Evolutionary conservation across 2,329 filamentous ascomycete species (phyloP).

Genomic region (Ophiocordyceps robertsii): DNA sequence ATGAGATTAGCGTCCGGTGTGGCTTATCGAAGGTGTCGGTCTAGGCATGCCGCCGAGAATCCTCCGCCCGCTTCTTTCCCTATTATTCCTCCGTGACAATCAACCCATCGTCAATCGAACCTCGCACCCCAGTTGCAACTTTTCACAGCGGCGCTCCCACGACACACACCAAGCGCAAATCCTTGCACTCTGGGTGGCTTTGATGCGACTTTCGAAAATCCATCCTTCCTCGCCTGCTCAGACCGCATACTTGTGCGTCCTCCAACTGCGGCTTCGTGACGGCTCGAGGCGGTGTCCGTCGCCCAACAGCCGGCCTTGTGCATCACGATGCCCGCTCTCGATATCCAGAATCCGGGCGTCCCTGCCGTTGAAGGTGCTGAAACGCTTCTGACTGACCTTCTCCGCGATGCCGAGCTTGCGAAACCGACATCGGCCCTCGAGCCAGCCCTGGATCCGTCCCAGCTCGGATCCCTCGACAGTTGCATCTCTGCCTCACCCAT

Average conservation of each 20-base stretch:
- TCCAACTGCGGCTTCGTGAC: neutral
- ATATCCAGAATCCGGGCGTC: constrained; percentile 31
- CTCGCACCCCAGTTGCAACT: no score
- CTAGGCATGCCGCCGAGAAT: no score
- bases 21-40: no score
- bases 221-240: no score
- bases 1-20: no score
- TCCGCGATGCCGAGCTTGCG: constrained; percentile 42
- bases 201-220: no score
- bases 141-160: no score
- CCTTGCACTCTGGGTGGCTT: no score
- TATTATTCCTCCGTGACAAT: no score
- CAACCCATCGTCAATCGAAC: no score
- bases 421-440: constrained; percentile 54
- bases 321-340: constrained; percentile 35
- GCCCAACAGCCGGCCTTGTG: neutral
- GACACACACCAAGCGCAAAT: no score
- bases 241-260: neutral
- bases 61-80: no score
- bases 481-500: constrained; percentile 25
- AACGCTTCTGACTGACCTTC: constrained; percentile 39
- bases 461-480: constrained; percentile 39
- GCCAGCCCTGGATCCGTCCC: constrained; percentile 58
- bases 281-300: neutral
- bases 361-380: constrained; percentile 39